Evolutionary conservation across 2,329 filamentous ascomycete genomes (phyloP), one percentile per base, ranked within the genome.

Genomic region (Rachicladosporium sp.): DNA sequence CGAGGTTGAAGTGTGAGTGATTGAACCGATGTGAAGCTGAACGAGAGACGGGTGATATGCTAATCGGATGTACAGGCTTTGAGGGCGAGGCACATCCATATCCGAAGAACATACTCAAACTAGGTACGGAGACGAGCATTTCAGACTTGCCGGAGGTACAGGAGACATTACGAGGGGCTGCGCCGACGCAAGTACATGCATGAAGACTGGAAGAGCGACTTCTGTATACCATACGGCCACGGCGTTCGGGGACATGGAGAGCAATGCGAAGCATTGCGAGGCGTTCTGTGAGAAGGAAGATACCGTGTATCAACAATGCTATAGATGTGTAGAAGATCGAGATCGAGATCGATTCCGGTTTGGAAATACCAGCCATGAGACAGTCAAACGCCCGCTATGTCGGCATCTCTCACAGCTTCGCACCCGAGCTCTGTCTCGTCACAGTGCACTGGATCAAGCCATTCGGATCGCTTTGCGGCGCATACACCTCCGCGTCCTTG

Each of bases 371-470:
- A 27, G 23, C 23, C 23, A 27, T 7, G 23, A 12, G 29, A 31
- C 8, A 23, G 11, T 35, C 27, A 10, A 11, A 27, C n/a, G 12
- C 10, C 11, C 7, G 23, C 23, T 27, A 27, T 27, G 23, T 8
- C 23, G 23, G 23, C 23, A 27, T 27, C 7, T 27, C 23, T 27
- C 30, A 41, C 10, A 41, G 35, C 23, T 41, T 41, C 31, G 39
- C 34, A 11, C 29, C 33, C n/a, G 31, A 34, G 12, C 51, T 57
- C 53, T 68, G 63, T 45, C 83, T 77, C 29, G 76, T 73, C 37
- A 98, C 87, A 42, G 86, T 87, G 67, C 88, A 93, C 61, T 93
- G 83, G 65, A 98, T 98, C 45, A 98, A 74, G 21, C 91, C 91
- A 58, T 96, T 98, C 41, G 91, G 91, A 48, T 84, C 79, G 8